Base-by-base conservation (phyloP, 306 rosid species). In the Canavalia gladiata region DNA sequence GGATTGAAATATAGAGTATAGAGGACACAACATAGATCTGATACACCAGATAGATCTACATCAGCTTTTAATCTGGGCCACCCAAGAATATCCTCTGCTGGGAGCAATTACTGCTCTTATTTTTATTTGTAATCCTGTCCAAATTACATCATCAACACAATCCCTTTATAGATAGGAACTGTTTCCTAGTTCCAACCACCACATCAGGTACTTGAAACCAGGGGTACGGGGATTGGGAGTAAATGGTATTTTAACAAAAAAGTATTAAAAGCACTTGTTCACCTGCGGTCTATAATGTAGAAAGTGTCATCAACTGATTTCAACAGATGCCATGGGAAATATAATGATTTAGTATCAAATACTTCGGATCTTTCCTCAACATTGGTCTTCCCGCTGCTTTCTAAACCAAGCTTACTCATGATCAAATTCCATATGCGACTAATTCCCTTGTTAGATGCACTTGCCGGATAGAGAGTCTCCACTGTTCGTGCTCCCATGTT, bases 261-360 rank as follows among this genome's bases (percentile, higher is more conserved):
- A 41, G 30, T 62, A 72, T 62, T 39, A 47, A 69, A 77, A 68
- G 46, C 62, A 52, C n/a, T 59, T 65, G 30, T 70, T 80, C 77
- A 87, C 99, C 99, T 90, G 78, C 85, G 92, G 62, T 93, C 89
- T 68, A 90, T 80, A 83, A 95, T 77, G 71, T 86, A 84, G 50
- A 91, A 56, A 52, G 68, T 89, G 35, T 87, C 89, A 11, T 91
- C 97, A 66, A 12, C 87, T 76, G 92, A 87, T 83, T 88, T 88
- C 69, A 95, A 81, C 79, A 95, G 69, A 85, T 95, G 93, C 98
- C 99, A 95, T n/a, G 99, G 99, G 78, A 87, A 95, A 84, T 76
- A 55, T 63, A 92, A 84, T 6, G 91, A 74, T 47, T 81, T 80
- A 45, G 88, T 56, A 90, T 86, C 91, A 60, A 81, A 80, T 63